Conservation (phyloP, 148 eudicot species). For the Camellia lanceoleosa region DNA sequence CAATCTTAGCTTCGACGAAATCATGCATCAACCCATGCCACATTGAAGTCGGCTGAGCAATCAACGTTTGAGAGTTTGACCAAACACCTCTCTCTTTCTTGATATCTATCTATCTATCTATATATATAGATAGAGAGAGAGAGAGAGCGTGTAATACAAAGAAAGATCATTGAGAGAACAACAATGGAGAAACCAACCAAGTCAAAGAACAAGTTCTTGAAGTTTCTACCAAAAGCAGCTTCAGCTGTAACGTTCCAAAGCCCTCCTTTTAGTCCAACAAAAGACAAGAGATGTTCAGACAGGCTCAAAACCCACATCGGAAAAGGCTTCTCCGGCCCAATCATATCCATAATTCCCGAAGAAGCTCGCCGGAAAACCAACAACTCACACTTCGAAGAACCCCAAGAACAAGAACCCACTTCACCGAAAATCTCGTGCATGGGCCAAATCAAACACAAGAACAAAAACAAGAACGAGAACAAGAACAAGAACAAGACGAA, state of each 20-base stretch:
- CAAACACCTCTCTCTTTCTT: neutral
- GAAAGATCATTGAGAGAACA: neutral
- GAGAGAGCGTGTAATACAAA: neutral
- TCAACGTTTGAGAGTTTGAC: neutral
- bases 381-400: neutral
- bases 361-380: slow-evolving; percentile 54
- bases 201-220: slow-evolving; percentile 49
- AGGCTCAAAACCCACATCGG: slow-evolving; percentile 23
- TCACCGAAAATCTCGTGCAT: slow-evolving; percentile 90
- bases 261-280: slow-evolving; percentile 58
- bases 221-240: slow-evolving; percentile 55
- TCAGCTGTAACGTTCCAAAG: slow-evolving; percentile 54
- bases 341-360: slow-evolving; percentile 43
- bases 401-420: slow-evolving; percentile 50
- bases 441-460: slow-evolving; percentile 79
- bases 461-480: slow-evolving; percentile 29
- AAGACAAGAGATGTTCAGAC: slow-evolving; percentile 13
- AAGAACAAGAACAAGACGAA: slow-evolving; percentile 24
- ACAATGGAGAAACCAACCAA: neutral
- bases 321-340: slow-evolving; percentile 57
- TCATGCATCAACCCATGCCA: neutral
- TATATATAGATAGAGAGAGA: slow-evolving; percentile 1
- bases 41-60: neutral
- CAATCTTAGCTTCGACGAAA: neutral
- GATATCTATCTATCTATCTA: neutral